Evolutionary conservation across 1,139 yeast species (phyloP), one percentile per base, ranked within the genome.

Genomic region (Sugiyamaella japonica): DNA sequence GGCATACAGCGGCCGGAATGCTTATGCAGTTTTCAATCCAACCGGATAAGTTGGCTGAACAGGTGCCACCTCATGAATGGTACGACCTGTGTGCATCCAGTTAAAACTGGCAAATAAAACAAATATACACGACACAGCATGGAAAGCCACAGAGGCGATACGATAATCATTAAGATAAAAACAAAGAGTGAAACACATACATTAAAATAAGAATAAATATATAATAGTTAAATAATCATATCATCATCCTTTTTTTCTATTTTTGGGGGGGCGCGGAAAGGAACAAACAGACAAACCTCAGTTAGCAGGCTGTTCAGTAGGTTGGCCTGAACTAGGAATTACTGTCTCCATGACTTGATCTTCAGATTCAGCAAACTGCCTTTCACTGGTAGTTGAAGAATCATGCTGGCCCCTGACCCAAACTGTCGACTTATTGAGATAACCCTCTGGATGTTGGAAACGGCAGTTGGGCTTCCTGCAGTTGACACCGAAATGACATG

Each of bases 301-400:
- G 41, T 46, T 51, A 37, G 45, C 43, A 37, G 49, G 25, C 23
- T 50, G 50, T 28, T 45, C 53, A 12, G 48, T 29, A 4, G 46
- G 34, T 23, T 38, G 43, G 13, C 39, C 42, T 28, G 43, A 15
- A 63, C 79, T 82, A 15, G 70, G 59, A 32, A 54, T 46, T 61
- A 54, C 88, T 57, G 81, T 85, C 66, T 86, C 93, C 80, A 85
- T 79, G 10, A 84, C 84, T 68, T 84, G 84, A 60, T 83, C 86
- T 36, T 86, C 95, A 5, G 89, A 83, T 55, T 86, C 86, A 1
- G 96, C 95, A 76, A 86, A 88, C 46, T 80, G 77, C 62, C 95
- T 77, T 63, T 81, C 78, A 63, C 79, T 76, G 7, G 86, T 79
- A 63, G 80, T 78, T 63, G 79, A 76, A 8, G 86, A 79, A 8